A percentile compares a stretch with the other conserved stretches of the same genome.
Conservation (phyloP, 192 early-diverging fungal species). For the Gamsiella multidivaricata region DNA sequence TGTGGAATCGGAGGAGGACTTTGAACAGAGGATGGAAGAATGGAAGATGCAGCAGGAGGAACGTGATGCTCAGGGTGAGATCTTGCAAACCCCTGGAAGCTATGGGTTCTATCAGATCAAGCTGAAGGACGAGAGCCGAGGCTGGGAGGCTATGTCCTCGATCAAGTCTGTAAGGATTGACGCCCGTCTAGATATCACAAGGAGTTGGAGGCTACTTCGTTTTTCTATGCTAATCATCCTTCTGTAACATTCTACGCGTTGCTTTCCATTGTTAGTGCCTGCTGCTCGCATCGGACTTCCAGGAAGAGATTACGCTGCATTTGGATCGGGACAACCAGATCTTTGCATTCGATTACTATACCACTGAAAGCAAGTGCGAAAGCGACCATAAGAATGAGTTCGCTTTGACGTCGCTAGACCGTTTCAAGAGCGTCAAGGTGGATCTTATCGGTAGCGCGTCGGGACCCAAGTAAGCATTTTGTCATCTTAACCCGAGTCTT, state of each 20-base stretch:
- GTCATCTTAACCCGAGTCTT: too few relatives aligned
- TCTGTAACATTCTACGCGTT: too few relatives aligned
- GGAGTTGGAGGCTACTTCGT: too few relatives aligned
- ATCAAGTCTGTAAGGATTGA: conserved; percentile 55
- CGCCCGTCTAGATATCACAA: too few relatives aligned
- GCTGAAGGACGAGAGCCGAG: conserved; percentile 37
- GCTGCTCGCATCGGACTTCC: conserved; percentile 39
- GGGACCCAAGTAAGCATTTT: conserved; percentile 38
- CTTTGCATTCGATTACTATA: conserved; percentile 50
- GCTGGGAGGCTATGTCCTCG: conserved; percentile 46
- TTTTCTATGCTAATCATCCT: too few relatives aligned
- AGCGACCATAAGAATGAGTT: conserved; percentile 15
- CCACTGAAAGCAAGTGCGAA: conserved; percentile 16
- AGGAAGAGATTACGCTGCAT: conserved; percentile 35
- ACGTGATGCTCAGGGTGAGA: background rate
- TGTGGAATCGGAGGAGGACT: conserved; percentile 47
- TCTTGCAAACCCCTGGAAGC: conserved; percentile 26
- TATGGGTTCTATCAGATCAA: conserved; percentile 49
- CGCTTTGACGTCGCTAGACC: conserved; percentile 28
- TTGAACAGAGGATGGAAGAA: conserved; percentile 25
- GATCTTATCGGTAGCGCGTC: background rate
- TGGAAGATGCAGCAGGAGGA: conserved; percentile 37
- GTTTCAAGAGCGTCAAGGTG: conserved; percentile 33
- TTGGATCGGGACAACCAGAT: conserved; percentile 34
- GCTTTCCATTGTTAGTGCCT: conserved; percentile 30